A percentile compares a stretch with the other conserved stretches of the same genome.
Evolutionary conservation across 352 stramenopile species (phyloP).

Genomic region (Globisporangium apiculatum): DNA sequence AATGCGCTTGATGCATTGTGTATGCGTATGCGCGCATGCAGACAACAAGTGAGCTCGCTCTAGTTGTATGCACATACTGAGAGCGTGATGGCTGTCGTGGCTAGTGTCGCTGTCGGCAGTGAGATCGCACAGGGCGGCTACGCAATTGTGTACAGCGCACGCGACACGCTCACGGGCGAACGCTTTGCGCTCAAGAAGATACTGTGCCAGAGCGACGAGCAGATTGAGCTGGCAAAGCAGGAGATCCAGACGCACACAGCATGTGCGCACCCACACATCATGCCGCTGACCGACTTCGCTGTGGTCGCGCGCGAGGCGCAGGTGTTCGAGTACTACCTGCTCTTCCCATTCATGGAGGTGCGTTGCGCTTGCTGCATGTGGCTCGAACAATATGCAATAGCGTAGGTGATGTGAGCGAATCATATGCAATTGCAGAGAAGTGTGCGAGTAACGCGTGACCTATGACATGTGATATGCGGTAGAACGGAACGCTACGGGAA

Average conservation of each 20-base stretch:
- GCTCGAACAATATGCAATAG: too few species aligned
- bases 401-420: too few species aligned
- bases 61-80: neutral
- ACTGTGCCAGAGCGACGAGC: slow-evolving; percentile 77
- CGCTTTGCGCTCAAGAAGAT: slow-evolving; percentile 88
- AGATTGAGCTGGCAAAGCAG: slow-evolving; percentile 66
- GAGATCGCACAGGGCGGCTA: slow-evolving; percentile 85
- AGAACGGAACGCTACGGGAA: slow-evolving; percentile 80
- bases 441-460: neutral
- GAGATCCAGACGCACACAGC: slow-evolving; percentile 78
- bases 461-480: neutral
- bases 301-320: slow-evolving; percentile 41
- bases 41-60: neutral
- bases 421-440: too few species aligned
- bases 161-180: slow-evolving; percentile 65
- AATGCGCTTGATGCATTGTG: neutral
- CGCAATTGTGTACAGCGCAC: slow-evolving; percentile 79
- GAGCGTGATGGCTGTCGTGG: neutral
- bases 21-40: neutral
- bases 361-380: neutral
- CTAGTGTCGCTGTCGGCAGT: slow-evolving; percentile 41
- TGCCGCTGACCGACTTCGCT: slow-evolving; percentile 75
- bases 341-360: slow-evolving; percentile 85
- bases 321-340: slow-evolving; percentile 69
- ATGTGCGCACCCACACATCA: slow-evolving; percentile 76